Evolutionary conservation across 345 rosid genomes (phyloP).

Genomic region (Cardamine resedifolia): DNA sequence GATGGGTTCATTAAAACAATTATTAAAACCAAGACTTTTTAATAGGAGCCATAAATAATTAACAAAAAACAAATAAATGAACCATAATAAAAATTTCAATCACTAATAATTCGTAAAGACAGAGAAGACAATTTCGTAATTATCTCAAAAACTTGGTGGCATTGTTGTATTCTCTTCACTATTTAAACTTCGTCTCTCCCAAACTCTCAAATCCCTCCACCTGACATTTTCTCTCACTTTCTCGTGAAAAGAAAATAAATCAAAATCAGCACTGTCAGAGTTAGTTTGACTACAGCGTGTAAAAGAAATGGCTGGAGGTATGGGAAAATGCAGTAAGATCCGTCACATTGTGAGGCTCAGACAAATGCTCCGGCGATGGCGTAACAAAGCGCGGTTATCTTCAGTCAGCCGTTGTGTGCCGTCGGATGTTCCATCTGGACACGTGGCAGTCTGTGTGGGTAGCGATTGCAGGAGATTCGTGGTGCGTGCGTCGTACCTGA

Average conservation of each 20-base stretch:
- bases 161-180: neutral
- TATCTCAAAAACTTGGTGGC: slow-evolving; percentile 41
- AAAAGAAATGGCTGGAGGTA: slow-evolving; percentile 53
- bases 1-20: slow-evolving; percentile 22
- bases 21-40: slow-evolving; percentile 17
- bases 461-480: slow-evolving; percentile 64
- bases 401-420: slow-evolving; percentile 53
- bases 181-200: slow-evolving; percentile 48
- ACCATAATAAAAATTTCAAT: neutral
- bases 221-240: neutral
- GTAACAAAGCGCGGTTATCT: slow-evolving; percentile 80
- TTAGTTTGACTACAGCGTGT: neutral
- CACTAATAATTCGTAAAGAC: slow-evolving; percentile 16
- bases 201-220: slow-evolving; percentile 18
- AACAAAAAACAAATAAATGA: neutral
- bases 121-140: slow-evolving; percentile 42
- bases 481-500: slow-evolving; percentile 82
- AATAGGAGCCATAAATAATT: slow-evolving; percentile 12
- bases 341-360: slow-evolving; percentile 89
- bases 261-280: neutral
- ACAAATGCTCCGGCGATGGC: slow-evolving; percentile 84
- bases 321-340: slow-evolving; percentile 88
- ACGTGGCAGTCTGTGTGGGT: slow-evolving; percentile 87
- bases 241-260: neutral
- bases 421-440: slow-evolving; percentile 90